A percentile compares a stretch with the other conserved stretches of the same genome.
phyloP scores from a whole-genome alignment of 169 alveolate species.

The Cryptosporidium sp. region DNA sequence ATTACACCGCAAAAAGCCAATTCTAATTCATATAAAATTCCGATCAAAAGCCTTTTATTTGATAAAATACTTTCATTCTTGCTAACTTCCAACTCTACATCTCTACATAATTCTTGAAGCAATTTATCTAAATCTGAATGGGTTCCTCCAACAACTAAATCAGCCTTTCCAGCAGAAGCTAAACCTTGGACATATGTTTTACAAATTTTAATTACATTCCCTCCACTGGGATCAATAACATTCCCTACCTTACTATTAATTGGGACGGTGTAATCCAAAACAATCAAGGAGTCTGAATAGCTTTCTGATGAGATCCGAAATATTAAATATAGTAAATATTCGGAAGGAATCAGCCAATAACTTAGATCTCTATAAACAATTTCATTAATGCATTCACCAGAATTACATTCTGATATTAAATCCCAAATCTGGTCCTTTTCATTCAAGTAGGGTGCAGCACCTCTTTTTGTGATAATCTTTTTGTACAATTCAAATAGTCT shows the following conservation, averaged over 20 bases:
- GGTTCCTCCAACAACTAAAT: constrained; percentile 47
- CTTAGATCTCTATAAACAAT: constrained; percentile 26
- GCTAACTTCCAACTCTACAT: constrained; percentile 24
- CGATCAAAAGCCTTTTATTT: constrained; percentile 39
- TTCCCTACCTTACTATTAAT: constrained; percentile 3
- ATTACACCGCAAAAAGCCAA: constrained; percentile 45
- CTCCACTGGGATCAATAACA: constrained; percentile 32
- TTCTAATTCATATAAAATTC: constrained; percentile 40
- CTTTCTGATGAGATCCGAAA: constrained; percentile 27
- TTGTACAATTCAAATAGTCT: constrained; percentile 29
- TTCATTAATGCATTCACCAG: constrained; percentile 59
- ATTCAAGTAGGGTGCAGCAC: constrained; percentile 16
- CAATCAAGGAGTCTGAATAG: constrained; percentile 26
- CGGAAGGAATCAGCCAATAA: constrained; percentile 60
- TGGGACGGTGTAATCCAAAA: constrained; percentile 28
- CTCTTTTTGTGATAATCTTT: constrained; percentile 21
- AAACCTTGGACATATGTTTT: constrained; percentile 16
- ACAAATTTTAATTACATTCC: constrained; percentile 21
- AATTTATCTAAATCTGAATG: constrained; percentile 18
- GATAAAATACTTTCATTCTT: constrained; percentile 60
- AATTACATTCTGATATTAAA: neutral
- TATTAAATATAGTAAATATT: neutral
- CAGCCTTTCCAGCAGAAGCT: constrained; percentile 18
- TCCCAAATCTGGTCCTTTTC: constrained; percentile 50
- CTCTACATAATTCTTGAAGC: constrained; percentile 47